Conservation (phyloP, 2,329 filamentous ascomycete genomes). For the Botryosphaeria dothidea region DNA sequence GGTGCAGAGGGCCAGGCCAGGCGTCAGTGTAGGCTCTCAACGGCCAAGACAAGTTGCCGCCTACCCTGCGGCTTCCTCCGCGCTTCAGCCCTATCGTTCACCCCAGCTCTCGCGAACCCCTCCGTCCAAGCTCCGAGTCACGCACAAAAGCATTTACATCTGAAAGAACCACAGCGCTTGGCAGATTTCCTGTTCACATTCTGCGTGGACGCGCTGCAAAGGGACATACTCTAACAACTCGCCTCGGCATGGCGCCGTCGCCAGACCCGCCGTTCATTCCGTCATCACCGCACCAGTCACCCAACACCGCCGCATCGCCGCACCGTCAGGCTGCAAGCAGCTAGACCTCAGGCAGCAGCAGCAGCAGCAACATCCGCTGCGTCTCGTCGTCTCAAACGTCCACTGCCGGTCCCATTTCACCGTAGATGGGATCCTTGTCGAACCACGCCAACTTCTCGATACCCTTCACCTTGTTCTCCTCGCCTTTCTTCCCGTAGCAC, state of each 20-base stretch:
- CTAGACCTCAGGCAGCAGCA: not conserved
- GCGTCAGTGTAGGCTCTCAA: conserved; percentile 4
- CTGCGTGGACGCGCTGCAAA: not conserved
- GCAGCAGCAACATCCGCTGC: too few relatives aligned
- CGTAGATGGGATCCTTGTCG: conserved; percentile 61
- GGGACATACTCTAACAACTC: not conserved
- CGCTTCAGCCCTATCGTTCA: not conserved
- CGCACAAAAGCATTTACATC: not conserved
- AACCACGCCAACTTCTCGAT: conserved; percentile 60
- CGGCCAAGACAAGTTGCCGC: conserved; percentile 9
- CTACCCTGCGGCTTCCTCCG: not conserved
- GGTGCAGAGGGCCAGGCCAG: conserved; percentile 1
- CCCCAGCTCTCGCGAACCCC: conserved; percentile 6
- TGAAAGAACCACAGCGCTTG: not conserved
- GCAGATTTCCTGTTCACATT: not conserved
- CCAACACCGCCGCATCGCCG: not conserved
- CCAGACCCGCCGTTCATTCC: not conserved
- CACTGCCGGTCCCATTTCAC: conserved; percentile 54
- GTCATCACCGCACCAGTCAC: not conserved
- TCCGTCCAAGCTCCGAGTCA: conserved; percentile 6
- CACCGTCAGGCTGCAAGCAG: not conserved
- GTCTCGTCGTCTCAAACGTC: conserved; percentile 31
- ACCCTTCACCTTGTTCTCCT: conserved; percentile 52
- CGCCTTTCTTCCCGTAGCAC: conserved; percentile 65
- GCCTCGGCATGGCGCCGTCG: not conserved